Percentiles rank a stretch among this genome's conserved stretches.
phyloP scores from a whole-genome alignment of 2,329 filamentous ascomycete species.

The Fusarium aywerte region DNA sequence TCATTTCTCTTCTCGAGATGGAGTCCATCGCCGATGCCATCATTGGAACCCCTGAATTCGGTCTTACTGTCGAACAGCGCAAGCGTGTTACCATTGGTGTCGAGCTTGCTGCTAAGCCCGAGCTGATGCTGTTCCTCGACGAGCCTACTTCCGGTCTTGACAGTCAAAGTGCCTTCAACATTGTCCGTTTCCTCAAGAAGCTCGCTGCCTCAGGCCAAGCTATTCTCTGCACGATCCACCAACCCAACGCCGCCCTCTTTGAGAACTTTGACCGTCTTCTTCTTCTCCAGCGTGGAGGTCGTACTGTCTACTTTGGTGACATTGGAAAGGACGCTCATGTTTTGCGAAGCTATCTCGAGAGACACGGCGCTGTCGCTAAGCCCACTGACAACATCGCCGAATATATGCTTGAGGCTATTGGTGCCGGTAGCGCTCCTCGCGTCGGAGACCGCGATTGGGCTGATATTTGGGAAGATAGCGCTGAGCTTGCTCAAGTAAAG shows the following conservation, averaged over 20 bases:
- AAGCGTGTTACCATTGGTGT: slow-evolving; percentile 92
- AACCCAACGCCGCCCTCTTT: slow-evolving; percentile 86
- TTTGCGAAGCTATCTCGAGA: slow-evolving; percentile 72
- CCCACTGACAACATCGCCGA: slow-evolving; percentile 71
- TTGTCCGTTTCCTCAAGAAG: slow-evolving; percentile 81
- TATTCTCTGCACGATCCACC: slow-evolving; percentile 91
- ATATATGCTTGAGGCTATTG: slow-evolving; percentile 88
- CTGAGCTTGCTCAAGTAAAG: slow-evolving; percentile 75
- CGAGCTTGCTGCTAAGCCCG: slow-evolving; percentile 84
- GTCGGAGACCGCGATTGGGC: slow-evolving; percentile 82
- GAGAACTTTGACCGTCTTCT: slow-evolving; percentile 88
- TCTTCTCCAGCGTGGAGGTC: slow-evolving; percentile 79
- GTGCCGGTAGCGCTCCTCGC: slow-evolving; percentile 76
- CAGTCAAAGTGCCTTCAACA: slow-evolving; percentile 75
- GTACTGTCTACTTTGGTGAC: slow-evolving; percentile 87
- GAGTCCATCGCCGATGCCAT: slow-evolving; percentile 68
- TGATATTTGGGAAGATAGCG: slow-evolving; percentile 79
- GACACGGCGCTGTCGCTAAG: slow-evolving; percentile 68
- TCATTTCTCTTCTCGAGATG: slow-evolving; percentile 69
- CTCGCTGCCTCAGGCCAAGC: slow-evolving; percentile 83
- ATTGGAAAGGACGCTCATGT: slow-evolving; percentile 79
- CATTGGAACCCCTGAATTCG: slow-evolving; percentile 72
- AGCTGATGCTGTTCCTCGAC: slow-evolving; percentile 80
- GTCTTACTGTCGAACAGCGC: slow-evolving; percentile 72
- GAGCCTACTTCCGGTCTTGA: slow-evolving; percentile 79